phyloP scores from a whole-genome alignment of 2,329 filamentous ascomycete genomes.

The Nannizzia gypsea region DNA sequence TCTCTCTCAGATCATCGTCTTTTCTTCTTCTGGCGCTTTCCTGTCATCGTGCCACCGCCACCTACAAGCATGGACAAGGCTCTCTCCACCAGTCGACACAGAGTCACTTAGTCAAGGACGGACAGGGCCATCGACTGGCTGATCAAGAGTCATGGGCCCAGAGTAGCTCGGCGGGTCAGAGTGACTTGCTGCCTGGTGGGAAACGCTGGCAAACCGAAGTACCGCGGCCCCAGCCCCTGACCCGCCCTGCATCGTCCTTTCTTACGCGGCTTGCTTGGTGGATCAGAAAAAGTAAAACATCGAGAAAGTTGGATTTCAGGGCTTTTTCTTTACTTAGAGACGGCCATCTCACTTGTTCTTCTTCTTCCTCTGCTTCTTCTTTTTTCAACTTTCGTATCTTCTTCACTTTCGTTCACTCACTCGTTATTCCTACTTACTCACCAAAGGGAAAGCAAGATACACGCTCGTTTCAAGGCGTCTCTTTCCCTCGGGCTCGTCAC shows the following conservation, averaged over 20 bases:
- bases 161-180: too few species aligned
- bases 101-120: too few species aligned
- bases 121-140: too few species aligned
- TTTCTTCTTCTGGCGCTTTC: not conserved
- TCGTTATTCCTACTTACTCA: not conserved
- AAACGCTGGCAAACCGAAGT: not conserved
- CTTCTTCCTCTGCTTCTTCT: not conserved
- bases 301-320: not conserved
- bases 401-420: not conserved
- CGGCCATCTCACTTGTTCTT: not conserved
- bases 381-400: not conserved
- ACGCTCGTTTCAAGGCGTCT: conserved; percentile 3
- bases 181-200: not conserved
- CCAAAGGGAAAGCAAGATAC: not conserved
- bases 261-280: conserved; percentile 2
- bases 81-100: too few species aligned
- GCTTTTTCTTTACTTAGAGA: not conserved
- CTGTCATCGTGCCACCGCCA: too few species aligned
- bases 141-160: too few species aligned
- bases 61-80: too few species aligned
- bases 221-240: not conserved
- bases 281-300: not conserved
- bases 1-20: not conserved
- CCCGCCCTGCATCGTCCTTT: not conserved
- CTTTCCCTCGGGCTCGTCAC: not conserved